Evolutionary conservation across 2,329 filamentous ascomycete genomes (phyloP).

Genomic region (Aspergillus eucalypticola): DNA sequence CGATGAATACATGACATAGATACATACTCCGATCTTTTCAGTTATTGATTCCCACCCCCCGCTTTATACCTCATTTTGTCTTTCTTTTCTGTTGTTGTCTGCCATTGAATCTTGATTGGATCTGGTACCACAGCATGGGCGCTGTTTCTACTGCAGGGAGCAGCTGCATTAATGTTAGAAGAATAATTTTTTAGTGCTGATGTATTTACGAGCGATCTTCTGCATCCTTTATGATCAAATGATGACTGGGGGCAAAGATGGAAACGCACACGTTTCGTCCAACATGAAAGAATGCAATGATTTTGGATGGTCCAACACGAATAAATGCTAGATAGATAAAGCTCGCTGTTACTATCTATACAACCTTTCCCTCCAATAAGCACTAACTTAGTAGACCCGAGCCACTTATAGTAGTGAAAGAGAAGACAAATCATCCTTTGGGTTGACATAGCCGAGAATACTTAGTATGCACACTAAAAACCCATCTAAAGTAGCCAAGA

Average conservation of each 20-base stretch:
- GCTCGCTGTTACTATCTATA: background rate
- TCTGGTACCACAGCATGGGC: background rate
- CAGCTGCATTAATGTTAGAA: slow-evolving; percentile 1
- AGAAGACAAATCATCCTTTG: no score
- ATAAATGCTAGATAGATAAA: background rate
- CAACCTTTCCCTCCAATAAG: no score
- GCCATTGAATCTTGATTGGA: slow-evolving; percentile 2
- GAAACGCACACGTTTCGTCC: background rate
- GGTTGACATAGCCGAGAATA: no score
- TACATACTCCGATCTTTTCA: slow-evolving; percentile 1
- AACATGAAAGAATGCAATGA: background rate
- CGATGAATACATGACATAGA: slow-evolving; percentile 21
- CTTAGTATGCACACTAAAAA: no score
- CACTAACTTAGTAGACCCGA: no score
- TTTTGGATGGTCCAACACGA: background rate
- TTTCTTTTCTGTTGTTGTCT: slow-evolving; percentile 10
- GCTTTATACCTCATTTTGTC: slow-evolving; percentile 12
- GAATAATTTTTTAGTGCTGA: slow-evolving; percentile 10
- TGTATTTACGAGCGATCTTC: slow-evolving; percentile 1
- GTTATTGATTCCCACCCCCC: slow-evolving; percentile 6
- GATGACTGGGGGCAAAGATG: slow-evolving; percentile 1
- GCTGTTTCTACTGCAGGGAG: slow-evolving; percentile 1
- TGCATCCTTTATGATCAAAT: slow-evolving; percentile 8
- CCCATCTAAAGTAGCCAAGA: no score
- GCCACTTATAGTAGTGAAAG: no score